Conservation (phyloP, 495 filamentous ascomycete genomes). For the Aspergillus sclerotioniger region DNA sequence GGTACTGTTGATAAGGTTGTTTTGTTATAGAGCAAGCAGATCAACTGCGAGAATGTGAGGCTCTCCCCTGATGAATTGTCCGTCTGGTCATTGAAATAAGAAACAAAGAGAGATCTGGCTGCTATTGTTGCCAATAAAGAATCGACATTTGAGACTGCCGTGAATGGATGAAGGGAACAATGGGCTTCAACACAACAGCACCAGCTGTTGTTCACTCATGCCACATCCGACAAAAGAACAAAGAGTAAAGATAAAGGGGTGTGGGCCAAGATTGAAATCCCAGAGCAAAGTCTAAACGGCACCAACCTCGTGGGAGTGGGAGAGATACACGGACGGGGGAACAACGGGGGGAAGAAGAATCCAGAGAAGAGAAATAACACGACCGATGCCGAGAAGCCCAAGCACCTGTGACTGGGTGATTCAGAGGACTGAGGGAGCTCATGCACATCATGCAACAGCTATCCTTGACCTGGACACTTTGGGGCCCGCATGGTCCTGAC, state of each 20-base stretch:
- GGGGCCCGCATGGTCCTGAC: neutral
- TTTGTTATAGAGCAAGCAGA: neutral
- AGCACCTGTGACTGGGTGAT: slow-evolving; percentile 2
- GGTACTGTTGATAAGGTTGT: neutral
- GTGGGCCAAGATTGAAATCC: neutral
- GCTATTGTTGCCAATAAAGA: slow-evolving; percentile 11
- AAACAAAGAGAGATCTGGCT: slow-evolving; percentile 8
- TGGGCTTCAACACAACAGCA: slow-evolving; percentile 2
- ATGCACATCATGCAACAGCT: neutral
- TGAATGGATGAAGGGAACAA: slow-evolving; percentile 17
- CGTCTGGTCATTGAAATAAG: neutral
- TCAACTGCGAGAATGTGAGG: neutral
- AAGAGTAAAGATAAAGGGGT: neutral
- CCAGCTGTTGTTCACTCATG: slow-evolving; percentile 7
- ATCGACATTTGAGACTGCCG: slow-evolving; percentile 1
- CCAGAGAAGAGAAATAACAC: slow-evolving; percentile 1
- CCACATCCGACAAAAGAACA: slow-evolving; percentile 3
- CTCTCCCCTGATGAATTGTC: neutral
- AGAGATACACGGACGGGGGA: slow-evolving; percentile 3
- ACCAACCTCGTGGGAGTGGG: neutral
- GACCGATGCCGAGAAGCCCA: neutral
- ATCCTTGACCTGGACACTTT: slow-evolving; percentile 1
- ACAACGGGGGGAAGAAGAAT: slow-evolving; percentile 5
- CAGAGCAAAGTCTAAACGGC: no score
- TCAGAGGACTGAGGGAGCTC: neutral